phyloP scores from a whole-genome alignment of 768 basidiomycete genomes.

The Tulasnella sp. region DNA sequence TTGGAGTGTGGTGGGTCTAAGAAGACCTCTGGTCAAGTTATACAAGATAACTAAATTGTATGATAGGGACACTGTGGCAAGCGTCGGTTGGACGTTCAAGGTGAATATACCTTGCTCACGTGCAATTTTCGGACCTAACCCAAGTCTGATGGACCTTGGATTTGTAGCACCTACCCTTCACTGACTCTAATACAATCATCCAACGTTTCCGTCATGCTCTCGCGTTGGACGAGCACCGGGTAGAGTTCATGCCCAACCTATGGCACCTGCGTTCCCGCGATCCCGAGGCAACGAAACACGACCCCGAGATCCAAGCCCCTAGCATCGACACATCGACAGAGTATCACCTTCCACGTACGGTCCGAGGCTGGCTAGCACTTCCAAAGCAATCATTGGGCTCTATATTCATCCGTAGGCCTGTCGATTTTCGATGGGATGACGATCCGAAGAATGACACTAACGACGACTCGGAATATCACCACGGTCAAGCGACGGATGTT shows the following conservation, averaged over 20 bases:
- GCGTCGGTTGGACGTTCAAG: slow-evolving; percentile 27
- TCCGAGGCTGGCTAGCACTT: neutral
- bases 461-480: neutral
- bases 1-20: slow-evolving; percentile 30
- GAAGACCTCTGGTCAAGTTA: no score
- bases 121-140: neutral
- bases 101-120: neutral
- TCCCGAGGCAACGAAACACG: slow-evolving; percentile 34
- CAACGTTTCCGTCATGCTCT: no score
- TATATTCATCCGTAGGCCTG: neutral
- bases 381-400: neutral
- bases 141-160: no score
- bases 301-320: slow-evolving; percentile 30
- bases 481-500: slow-evolving; percentile 49
- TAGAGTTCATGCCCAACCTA: slow-evolving; percentile 37
- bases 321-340: neutral
- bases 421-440: neutral
- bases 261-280: slow-evolving; percentile 47
- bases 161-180: slow-evolving; percentile 24
- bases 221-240: no score
- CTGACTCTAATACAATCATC: no score
- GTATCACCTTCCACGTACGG: neutral
- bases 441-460: neutral
- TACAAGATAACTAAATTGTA: neutral
- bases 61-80: slow-evolving; percentile 31